Percentiles rank a stretch among this genome's conserved stretches.
These are phyloP conservation scores for Euphorbia pulcherrima DNA, from an alignment of 345 rosid species.

Conservation along the genomic window DNA sequence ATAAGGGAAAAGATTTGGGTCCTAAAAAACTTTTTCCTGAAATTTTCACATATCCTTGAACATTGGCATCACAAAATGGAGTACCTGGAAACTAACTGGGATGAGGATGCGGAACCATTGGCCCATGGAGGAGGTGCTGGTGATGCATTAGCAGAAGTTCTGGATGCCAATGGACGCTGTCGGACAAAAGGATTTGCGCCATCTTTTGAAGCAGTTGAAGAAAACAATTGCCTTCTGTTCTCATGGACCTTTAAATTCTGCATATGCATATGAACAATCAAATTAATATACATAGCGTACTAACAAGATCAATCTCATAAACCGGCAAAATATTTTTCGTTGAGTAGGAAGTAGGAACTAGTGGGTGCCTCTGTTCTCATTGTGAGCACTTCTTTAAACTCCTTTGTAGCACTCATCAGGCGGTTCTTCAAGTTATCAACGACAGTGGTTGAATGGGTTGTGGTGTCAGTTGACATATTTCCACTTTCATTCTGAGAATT, in stretches of 20 bases:
- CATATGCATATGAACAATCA: conserved; percentile 11
- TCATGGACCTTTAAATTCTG: conserved; percentile 82
- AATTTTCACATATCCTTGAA: background rate
- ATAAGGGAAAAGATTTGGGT: background rate
- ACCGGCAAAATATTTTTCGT: background rate
- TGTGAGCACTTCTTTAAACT: conserved; percentile 81
- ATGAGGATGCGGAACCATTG: conserved; percentile 49
- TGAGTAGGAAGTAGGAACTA: background rate
- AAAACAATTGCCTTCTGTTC: conserved; percentile 70
- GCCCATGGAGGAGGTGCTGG: conserved; percentile 61
- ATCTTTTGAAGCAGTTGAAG: conserved; percentile 64
- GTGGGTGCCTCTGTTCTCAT: conserved; percentile 67
- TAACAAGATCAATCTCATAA: background rate
- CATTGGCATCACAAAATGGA: background rate
- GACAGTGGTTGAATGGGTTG: conserved; percentile 67
- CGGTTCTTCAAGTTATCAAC: conserved; percentile 76
- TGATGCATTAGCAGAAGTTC: conserved; percentile 46
- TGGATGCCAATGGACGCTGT: conserved; percentile 69
- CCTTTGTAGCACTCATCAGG: conserved; percentile 74
- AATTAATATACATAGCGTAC: background rate
- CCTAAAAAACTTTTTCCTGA: background rate
- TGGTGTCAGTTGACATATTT: conserved; percentile 59
- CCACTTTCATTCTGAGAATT: conserved; percentile 55
- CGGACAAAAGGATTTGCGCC: conserved; percentile 68
- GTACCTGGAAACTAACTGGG: conserved; percentile 47